Evolutionary conservation across 306 rosid species (phyloP).

Genomic region (Rosa lucieae): DNA sequence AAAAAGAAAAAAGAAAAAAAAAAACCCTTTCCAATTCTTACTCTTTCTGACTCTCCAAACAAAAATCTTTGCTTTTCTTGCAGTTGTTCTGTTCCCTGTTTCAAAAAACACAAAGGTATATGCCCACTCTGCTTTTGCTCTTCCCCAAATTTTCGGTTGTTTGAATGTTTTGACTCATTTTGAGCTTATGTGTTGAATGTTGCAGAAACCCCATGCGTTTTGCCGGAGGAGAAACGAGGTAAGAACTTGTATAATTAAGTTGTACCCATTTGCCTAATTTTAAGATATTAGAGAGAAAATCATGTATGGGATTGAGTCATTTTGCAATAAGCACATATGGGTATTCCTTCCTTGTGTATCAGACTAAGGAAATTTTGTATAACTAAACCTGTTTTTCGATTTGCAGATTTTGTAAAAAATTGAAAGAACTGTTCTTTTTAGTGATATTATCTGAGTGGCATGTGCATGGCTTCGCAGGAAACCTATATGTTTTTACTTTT

Average conservation of each 20-base stretch:
- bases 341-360: too few relatives aligned
- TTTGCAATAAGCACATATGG: neutral
- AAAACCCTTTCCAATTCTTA: slow-evolving; percentile 8
- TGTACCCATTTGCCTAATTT: neutral
- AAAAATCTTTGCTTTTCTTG: slow-evolving; percentile 1
- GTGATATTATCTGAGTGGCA: too few relatives aligned
- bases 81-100: slow-evolving; percentile 78
- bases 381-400: too few relatives aligned
- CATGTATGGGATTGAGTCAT: neutral
- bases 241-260: neutral
- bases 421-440: too few relatives aligned
- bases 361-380: too few relatives aligned
- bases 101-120: slow-evolving; percentile 85
- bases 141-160: neutral
- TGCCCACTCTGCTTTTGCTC: neutral
- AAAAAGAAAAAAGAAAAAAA: too few relatives aligned
- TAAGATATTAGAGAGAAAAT: neutral
- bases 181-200: neutral
- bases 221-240: neutral
- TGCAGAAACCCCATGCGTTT: neutral
- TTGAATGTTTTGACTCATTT: too few relatives aligned
- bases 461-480: too few relatives aligned
- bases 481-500: neutral
- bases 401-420: too few relatives aligned
- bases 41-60: neutral